Base-by-base conservation (phyloP, 2,329 filamentous ascomycete species). In the Leptosphaerulina australis region DNA sequence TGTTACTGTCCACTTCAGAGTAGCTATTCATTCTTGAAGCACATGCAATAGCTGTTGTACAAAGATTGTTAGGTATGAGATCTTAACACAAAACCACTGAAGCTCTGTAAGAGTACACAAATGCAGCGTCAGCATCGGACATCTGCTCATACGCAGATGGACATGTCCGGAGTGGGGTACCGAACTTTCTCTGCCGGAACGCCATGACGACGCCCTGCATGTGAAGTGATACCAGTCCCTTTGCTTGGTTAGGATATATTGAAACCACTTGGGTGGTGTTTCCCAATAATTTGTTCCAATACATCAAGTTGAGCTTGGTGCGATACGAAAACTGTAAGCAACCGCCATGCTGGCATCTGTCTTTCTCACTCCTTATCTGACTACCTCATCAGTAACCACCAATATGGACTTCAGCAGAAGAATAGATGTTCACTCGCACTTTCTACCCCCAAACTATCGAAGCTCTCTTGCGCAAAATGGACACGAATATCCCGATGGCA, bases 341-440 rank as follows among this genome's bases (percentile, higher is more conserved):
- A 5, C 29, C 5, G 14, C 12, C 5, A 31, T 31, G 29, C 14
- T 17, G 15, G 6, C 7, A 1, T 31, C 29, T 4, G 11, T 30
- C 14, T n/a, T 31, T 31, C 29, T 31, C 29, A 7, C 15, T 26
- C 9, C 21, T 33, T 10, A 7, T 15, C 12, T 44, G 17, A 31
- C 29, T 15, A 9, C 21, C 22, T 7, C n/a, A 22, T 22, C 41
- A 15, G 5, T 20, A 18, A 8, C 34, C 18, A 43, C 15, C n/a
- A 26, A 35, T 15, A 69, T 66, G 63, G 8, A 59, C 10, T 61
- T 71, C 0, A 64, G 68, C 4, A 30, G 29, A 8, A 61, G 73
- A 17, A 78, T 81, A 41, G 79, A 82, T 55, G 72, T 77, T 4
- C 79, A 82, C 60, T 71, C 74, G 1, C 78, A 81, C 62, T 77